Evolutionary conservation across 2,329 filamentous ascomycete species (phyloP), one percentile per base, ranked within the genome.

Genomic region (Tolypocladium ovalisporum): DNA sequence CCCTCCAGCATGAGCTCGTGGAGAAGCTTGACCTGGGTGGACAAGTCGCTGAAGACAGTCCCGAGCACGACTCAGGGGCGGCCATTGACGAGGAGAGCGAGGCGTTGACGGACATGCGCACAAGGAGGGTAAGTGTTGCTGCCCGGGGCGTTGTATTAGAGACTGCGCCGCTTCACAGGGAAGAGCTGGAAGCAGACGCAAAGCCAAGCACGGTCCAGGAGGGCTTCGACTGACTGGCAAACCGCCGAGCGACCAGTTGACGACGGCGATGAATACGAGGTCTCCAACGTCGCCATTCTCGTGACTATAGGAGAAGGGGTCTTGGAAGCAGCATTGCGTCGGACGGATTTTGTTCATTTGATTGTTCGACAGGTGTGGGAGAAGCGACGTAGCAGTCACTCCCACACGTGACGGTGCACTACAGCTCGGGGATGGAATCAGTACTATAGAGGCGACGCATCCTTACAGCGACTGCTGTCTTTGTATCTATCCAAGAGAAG

Each of bases 81-180:
- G 63, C 66, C 3, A 73, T 79, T 52, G 79, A 78, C 37, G 78
- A 80, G 58, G 78, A 79, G 58, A 84, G 79, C 59, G 82, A 86
- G 67, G 78, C 80, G 24, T 71, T 86, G 27, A 65, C 64, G 40
- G 79, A 81, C 54, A 70, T 73, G 54, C 74, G 78, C 32, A 78
- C 81, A 3, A 71, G 80, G 63, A 76, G 84, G 58, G 76, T 77
- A 58, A 87, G 85, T 61, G 69, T 82, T 36, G 76, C 82, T 53
- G 77, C 74, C 36, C 70, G 71, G 54, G 70, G 71, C 52, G 74
- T 69, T 17, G 63, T 65, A 7, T 70, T 84, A 47, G 83, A 83
- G 67, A 79, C 77, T 32, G 78, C 79, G 36, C 77, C 79, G 60
- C 64, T 83, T 52, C 70, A 68, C 53, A 63, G 66, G 37, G 63